Evolutionary conservation across 345 rosid genomes (phyloP).

Genomic region (Linum trigynum): DNA sequence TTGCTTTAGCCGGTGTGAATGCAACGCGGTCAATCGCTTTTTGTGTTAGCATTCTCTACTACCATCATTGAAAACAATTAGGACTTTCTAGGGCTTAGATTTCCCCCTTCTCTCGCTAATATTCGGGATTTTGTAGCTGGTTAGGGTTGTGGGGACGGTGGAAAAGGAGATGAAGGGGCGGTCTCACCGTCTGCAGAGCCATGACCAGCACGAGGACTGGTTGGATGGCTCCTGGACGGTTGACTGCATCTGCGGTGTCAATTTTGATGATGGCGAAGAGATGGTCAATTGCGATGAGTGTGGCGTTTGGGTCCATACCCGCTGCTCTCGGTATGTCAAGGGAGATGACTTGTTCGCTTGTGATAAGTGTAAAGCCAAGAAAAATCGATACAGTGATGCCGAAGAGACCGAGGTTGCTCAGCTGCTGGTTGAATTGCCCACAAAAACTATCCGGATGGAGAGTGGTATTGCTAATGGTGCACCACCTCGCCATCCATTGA

Average conservation of each 20-base stretch:
- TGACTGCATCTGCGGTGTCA: constrained; percentile 89
- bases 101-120: not conserved
- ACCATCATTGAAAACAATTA: not conserved
- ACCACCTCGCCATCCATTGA: constrained; percentile 36
- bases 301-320: constrained; percentile 97
- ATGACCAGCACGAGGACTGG: constrained; percentile 77
- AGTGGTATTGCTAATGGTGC: constrained; percentile 28
- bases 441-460: constrained; percentile 66
- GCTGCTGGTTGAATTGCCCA: constrained; percentile 79
- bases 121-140: not conserved
- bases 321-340: constrained; percentile 80
- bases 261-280: constrained; percentile 91
- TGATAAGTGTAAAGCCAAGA: constrained; percentile 66
- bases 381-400: constrained; percentile 22
- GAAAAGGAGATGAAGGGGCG: constrained; percentile 40
- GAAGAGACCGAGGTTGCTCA: constrained; percentile 95
- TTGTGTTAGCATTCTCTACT: not conserved
- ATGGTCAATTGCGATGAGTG: constrained; percentile 99
- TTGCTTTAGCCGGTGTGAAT: not conserved
- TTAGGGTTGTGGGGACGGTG: constrained; percentile 5
- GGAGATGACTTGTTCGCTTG: constrained; percentile 75
- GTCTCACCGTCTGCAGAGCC: constrained; percentile 48
- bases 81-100: not conserved
- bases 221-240: constrained; percentile 94
- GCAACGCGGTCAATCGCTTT: not conserved